Evolutionary conservation across 139 green algal genomes (phyloP), one percentile per base, ranked within the genome.

Genomic region (Ulvella scutata): DNA sequence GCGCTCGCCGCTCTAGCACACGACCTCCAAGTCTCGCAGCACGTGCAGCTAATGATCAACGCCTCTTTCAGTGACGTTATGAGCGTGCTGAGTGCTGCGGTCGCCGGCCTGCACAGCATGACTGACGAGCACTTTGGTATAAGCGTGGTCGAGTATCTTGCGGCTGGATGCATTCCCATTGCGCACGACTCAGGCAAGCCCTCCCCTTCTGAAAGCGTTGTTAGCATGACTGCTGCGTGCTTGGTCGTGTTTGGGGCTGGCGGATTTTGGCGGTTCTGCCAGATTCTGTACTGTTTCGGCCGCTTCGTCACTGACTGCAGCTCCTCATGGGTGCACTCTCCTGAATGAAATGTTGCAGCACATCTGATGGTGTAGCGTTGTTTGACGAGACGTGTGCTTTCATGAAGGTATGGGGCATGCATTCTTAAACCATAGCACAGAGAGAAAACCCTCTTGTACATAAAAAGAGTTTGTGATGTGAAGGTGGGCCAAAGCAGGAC

Each of bases 51-150:
- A 40, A 43, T 62, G 21, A 81, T 93, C 29, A 96, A 96, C 76
- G 87, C 87, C 31, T 60, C 85, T 3, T 93, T 85, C 61, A 60
- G 28, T 0, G 85, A 95, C 67, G 81, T 98, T 40, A 73, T 74
- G 72, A 21, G 28, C 72, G 79, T 94, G 77, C 84, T 99, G 62
- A 88, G 84, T 10, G 87, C 83, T 0, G 92, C 94, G 2, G 86
- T 93, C 37, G 91, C 81, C 0, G 95, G 95, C 20, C 81, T 98
- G 79, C 94, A 98, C 87, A 92, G 89, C 17, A 99, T 99, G 95
- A 37, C 81, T 43, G 94, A 98, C 76, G 95, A 99, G 79, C 95
- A 99, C 88, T 99, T 99, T 85, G 95, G 95, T 72, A 99, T 99
- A 81, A 88, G 87, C 75, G 86, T 98, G 10, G 94, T 99, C 26